Evolutionary conservation across 2,329 filamentous ascomycete genomes (phyloP).

Genomic region (Claviceps fusiformis): DNA sequence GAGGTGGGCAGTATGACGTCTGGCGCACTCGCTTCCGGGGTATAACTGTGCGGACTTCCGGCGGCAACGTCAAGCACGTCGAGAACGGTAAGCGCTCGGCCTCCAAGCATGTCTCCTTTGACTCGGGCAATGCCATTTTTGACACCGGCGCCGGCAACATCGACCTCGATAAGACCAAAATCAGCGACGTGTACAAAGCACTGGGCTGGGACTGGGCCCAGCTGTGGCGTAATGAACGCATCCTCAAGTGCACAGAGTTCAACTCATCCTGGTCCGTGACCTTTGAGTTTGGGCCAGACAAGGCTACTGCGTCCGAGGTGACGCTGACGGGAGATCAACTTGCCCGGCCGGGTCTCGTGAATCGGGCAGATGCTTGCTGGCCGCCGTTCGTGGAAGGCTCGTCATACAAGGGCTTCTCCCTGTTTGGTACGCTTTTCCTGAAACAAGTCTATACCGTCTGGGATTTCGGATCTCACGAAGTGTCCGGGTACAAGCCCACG

Average conservation of each 20-base stretch:
- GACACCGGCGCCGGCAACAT: conserved; percentile 20
- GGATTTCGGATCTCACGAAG: conserved; percentile 15
- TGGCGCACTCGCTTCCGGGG: conserved; percentile 15
- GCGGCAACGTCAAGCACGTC: background rate
- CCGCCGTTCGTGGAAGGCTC: conserved; percentile 19
- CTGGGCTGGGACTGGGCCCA: conserved; percentile 23
- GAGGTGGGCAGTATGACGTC: conserved; percentile 13
- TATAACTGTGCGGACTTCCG: conserved; percentile 1
- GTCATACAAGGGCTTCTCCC: conserved; percentile 11
- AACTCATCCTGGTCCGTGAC: conserved; percentile 21
- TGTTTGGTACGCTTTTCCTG: conserved; percentile 18
- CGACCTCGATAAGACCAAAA: conserved; percentile 12
- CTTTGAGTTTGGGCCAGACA: conserved; percentile 14
- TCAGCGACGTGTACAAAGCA: conserved; percentile 17
- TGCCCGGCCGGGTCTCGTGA: conserved; percentile 18
- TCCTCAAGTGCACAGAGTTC: conserved; percentile 23
- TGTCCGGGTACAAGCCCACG: conserved; percentile 1
- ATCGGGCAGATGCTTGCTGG: conserved; percentile 20
- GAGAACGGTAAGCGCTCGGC: background rate
- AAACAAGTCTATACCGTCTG: conserved; percentile 20
- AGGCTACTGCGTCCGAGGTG: conserved; percentile 10
- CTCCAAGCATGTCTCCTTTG: background rate
- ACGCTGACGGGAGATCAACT: conserved; percentile 20
- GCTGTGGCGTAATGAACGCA: conserved; percentile 13
- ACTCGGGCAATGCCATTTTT: conserved; percentile 13